Conservation (phyloP, 2,329 filamentous ascomycete genomes). For the Aspergillus spinulosporus region DNA sequence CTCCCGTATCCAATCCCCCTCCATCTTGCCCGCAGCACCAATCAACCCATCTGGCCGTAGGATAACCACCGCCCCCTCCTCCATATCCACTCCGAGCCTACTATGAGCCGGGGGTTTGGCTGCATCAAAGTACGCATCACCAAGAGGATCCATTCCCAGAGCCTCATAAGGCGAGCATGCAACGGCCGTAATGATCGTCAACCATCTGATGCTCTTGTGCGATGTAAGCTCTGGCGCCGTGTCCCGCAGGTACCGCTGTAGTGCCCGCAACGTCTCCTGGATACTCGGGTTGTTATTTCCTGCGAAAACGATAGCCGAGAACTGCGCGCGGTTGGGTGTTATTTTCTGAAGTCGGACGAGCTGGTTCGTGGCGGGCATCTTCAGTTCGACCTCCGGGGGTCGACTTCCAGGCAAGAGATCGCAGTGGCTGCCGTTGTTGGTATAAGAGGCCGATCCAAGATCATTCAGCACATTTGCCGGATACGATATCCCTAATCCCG, state of each 20-base stretch:
- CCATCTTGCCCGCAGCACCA: neutral
- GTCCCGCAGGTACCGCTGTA: neutral
- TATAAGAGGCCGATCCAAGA: neutral
- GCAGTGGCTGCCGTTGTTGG: neutral
- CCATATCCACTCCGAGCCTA: neutral
- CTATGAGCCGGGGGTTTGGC: neutral
- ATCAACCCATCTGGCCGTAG: slow-evolving; percentile 11
- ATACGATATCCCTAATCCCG: slow-evolving; percentile 11
- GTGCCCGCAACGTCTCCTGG: neutral
- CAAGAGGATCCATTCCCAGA: slow-evolving; percentile 1
- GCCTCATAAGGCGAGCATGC: slow-evolving; percentile 9
- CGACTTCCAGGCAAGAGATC: slow-evolving; percentile 3
- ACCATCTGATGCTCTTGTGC: slow-evolving; percentile 4
- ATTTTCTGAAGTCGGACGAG: slow-evolving; percentile 5
- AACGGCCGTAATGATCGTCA: slow-evolving; percentile 1
- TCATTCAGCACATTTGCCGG: slow-evolving; percentile 8
- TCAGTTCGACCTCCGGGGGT: slow-evolving; percentile 8
- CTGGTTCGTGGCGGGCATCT: slow-evolving; percentile 6
- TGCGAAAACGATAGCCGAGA: neutral
- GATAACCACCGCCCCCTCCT: slow-evolving; percentile 1
- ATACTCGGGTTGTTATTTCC: neutral
- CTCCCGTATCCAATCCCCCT: neutral
- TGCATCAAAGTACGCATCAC: slow-evolving; percentile 8
- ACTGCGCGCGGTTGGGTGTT: slow-evolving; percentile 1
- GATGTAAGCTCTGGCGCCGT: neutral